A percentile compares a stretch with the other conserved stretches of the same genome.
Evolutionary conservation across 352 stramenopile genomes (phyloP).

Genomic region (Globisporangium cederbergense): DNA sequence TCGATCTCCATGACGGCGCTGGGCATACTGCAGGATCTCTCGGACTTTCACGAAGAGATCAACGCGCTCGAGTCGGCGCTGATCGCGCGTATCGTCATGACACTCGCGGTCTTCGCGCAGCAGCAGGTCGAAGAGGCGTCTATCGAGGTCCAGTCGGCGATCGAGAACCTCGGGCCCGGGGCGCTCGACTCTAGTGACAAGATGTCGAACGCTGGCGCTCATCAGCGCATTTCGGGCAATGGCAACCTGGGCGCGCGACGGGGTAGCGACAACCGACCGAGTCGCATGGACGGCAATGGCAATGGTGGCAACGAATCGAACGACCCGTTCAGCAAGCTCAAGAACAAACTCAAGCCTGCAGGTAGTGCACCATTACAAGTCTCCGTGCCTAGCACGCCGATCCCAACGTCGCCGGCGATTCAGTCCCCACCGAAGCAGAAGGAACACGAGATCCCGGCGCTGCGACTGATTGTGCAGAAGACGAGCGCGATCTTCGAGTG

Average conservation of each 20-base stretch:
- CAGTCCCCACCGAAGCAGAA: conserved; percentile 37
- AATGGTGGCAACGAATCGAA: conserved; percentile 24
- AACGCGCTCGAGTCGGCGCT: conserved; percentile 63
- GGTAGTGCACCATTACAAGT: conserved; percentile 9
- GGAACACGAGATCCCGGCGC: conserved; percentile 62
- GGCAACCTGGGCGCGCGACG: conserved; percentile 23
- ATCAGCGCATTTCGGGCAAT: conserved; percentile 20
- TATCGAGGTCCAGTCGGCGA: conserved; percentile 78
- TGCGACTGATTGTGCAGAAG: conserved; percentile 81
- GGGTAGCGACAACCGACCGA: conserved; percentile 49
- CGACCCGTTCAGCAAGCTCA: conserved; percentile 69
- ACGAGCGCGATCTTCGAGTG: conserved; percentile 85
- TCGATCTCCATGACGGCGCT: conserved; percentile 78
- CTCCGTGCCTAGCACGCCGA: not conserved
- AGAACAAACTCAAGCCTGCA: conserved; percentile 54
- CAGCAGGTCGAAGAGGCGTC: conserved; percentile 87
- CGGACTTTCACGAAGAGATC: conserved; percentile 71
- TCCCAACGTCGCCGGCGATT: conserved; percentile 26
- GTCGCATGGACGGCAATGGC: conserved; percentile 30
- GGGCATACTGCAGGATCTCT: conserved; percentile 74
- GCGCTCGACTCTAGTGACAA: conserved; percentile 16
- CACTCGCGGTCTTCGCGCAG: conserved; percentile 78
- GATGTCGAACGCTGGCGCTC: conserved; percentile 22
- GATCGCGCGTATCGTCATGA: conserved; percentile 85
- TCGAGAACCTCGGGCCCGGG: conserved; percentile 44